A percentile compares a stretch with the other conserved stretches of the same genome.
These are phyloP conservation scores for Mucor lusitanicus DNA, from an alignment of 371 early-diverging fungal genomes.

Conservation along the genomic window DNA sequence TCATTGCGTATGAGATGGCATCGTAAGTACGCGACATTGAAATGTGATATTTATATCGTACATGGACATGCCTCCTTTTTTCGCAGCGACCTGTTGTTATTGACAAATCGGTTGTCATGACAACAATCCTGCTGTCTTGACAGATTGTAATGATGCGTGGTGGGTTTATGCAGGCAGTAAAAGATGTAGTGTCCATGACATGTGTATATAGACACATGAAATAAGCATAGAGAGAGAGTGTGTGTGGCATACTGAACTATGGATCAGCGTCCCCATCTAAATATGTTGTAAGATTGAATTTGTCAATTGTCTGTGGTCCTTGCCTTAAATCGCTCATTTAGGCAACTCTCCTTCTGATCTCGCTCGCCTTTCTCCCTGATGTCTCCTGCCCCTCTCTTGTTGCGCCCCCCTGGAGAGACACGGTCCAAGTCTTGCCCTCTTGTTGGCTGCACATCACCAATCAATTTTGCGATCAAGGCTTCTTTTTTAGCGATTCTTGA, in stretches of 20 bases:
- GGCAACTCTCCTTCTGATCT: background rate
- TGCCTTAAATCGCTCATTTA: background rate
- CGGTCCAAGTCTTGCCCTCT: background rate
- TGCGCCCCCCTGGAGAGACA: background rate
- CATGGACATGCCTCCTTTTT: background rate
- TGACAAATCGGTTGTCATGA: background rate
- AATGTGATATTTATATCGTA: conserved; percentile 1
- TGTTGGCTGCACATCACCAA: background rate
- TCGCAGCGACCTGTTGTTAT: background rate
- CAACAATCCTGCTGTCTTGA: background rate
- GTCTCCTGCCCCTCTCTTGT: background rate
- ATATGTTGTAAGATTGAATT: background rate
- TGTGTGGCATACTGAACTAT: background rate
- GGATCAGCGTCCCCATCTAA: background rate
- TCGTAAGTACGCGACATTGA: conserved; percentile 1
- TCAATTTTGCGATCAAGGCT: background rate
- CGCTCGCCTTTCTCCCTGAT: background rate
- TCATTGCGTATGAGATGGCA: background rate
- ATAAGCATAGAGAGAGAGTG: background rate
- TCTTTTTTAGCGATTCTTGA: background rate
- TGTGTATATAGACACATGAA: background rate
- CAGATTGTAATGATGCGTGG: too few species aligned
- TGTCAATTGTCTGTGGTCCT: background rate
- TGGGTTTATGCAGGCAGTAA: background rate
- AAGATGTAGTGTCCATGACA: background rate